Percentiles rank a stretch among this genome's conserved stretches.
Evolutionary conservation across 345 rosid genomes (phyloP).

Genomic region (Corchorus olitorius): DNA sequence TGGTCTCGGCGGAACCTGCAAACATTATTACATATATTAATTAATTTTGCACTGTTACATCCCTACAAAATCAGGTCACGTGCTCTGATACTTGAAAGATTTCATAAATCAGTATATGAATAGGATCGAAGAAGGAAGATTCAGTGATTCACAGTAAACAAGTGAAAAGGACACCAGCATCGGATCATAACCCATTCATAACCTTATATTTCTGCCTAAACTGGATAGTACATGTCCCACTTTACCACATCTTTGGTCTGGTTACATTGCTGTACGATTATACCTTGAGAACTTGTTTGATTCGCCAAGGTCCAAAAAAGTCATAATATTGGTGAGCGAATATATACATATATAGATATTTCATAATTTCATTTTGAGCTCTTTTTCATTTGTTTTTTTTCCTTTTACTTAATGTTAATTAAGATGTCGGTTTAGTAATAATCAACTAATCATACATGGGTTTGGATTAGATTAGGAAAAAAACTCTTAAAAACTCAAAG

Average conservation of each 20-base stretch:
- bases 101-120: background rate
- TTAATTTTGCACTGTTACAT: constrained; percentile 24
- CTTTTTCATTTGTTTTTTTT: too few species aligned
- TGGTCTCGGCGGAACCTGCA: constrained; percentile 80
- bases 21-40: too few species aligned
- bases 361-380: too few species aligned
- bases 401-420: too few species aligned
- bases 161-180: constrained; percentile 28
- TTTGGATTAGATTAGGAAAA: too few species aligned
- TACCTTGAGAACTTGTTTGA: background rate
- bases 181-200: constrained; percentile 18
- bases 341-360: too few species aligned
- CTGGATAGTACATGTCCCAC: constrained; percentile 33
- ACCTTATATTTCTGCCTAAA: constrained; percentile 33
- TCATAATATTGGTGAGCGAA: background rate
- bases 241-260: constrained; percentile 1
- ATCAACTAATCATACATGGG: too few species aligned
- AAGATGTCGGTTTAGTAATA: too few species aligned
- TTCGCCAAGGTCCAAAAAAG: background rate
- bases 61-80: constrained; percentile 53
- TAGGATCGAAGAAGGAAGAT: constrained; percentile 10
- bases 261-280: background rate
- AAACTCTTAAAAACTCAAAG: too few species aligned
- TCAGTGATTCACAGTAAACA: background rate
- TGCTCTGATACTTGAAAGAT: constrained; percentile 29